Evolutionary conservation across 2,329 filamentous ascomycete genomes (phyloP).

Genomic region (Trichoderma sp.): DNA sequence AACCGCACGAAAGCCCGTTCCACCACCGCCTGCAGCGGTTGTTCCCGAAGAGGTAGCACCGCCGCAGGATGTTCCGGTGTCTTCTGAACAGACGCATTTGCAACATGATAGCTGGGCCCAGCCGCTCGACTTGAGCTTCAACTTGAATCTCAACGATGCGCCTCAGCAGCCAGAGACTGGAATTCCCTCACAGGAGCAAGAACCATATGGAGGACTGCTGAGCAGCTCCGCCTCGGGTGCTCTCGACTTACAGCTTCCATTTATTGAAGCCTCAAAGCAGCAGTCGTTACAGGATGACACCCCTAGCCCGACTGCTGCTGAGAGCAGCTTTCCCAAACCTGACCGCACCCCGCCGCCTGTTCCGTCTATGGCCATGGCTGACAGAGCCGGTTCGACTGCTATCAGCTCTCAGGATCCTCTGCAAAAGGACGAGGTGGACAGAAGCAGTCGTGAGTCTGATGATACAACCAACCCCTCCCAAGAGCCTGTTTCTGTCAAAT

Average conservation of each 20-base stretch:
- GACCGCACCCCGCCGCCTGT: conserved; percentile 23
- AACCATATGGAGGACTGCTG: background rate
- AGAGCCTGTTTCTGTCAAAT: conserved; percentile 47
- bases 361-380: conserved; percentile 19
- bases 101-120: conserved; percentile 51
- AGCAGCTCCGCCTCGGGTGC: background rate
- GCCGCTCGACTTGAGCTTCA: conserved; percentile 45
- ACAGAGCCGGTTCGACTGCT: conserved; percentile 34
- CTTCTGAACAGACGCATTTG: conserved; percentile 55
- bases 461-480: conserved; percentile 48
- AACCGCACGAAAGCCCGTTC: conserved; percentile 36
- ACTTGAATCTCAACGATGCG: conserved; percentile 41
- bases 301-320: conserved; percentile 16
- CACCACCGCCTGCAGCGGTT: conserved; percentile 28
- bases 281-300: conserved; percentile 4
- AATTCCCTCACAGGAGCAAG: conserved; percentile 25
- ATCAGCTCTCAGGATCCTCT: conserved; percentile 33
- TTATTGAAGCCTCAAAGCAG: background rate
- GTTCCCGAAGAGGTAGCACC: conserved; percentile 37
- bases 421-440: conserved; percentile 38
- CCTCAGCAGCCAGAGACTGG: conserved; percentile 28
- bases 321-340: conserved; percentile 21
- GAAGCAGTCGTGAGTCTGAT: conserved; percentile 54
- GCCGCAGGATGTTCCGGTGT: conserved; percentile 51
- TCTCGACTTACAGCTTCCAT: conserved; percentile 14